A percentile compares a stretch with the other conserved stretches of the same genome.
Evolutionary conservation across 2,329 filamentous ascomycete species (phyloP).

Genomic region (Arthroderma uncinatum): DNA sequence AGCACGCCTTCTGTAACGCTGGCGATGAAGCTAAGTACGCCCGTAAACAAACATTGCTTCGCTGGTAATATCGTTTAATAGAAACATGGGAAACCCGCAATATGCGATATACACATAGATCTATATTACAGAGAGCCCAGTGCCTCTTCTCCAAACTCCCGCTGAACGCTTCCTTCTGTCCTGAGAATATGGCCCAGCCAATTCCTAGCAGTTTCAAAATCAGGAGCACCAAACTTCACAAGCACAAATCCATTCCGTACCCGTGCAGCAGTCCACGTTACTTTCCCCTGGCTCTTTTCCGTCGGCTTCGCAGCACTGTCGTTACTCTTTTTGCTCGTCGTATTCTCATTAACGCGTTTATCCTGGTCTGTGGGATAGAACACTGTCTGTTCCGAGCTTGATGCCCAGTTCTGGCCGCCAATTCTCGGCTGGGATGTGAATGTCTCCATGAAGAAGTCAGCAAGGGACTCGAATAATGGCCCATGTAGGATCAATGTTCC

Average conservation of each 20-base stretch:
- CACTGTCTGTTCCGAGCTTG: conserved; percentile 12
- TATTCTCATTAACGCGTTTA: not conserved
- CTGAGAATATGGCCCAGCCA: conserved; percentile 70
- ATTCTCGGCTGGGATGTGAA: conserved; percentile 71
- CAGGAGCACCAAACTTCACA: conserved; percentile 77
- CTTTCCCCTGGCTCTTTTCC: conserved; percentile 33
- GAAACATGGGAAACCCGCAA: not conserved
- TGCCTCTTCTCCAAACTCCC: conserved; percentile 67
- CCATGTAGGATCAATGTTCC: conserved; percentile 80
- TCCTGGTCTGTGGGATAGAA: not conserved
- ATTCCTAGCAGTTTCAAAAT: conserved; percentile 65
- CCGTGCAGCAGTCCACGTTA: conserved; percentile 73
- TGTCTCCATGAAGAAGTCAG: conserved; percentile 64
- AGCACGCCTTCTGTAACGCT: too few relatives aligned
- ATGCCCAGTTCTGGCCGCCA: conserved; percentile 64
- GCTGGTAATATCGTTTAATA: too few relatives aligned
- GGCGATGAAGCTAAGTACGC: too few relatives aligned
- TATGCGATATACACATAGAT: not conserved
- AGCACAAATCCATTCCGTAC: conserved; percentile 68
- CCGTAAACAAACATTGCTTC: too few relatives aligned
- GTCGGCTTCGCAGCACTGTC: conserved; percentile 27
- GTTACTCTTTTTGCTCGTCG: not conserved
- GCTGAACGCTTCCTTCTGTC: conserved; percentile 59
- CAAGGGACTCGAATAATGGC: conserved; percentile 52
- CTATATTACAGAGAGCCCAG: conserved; percentile 54